Percentiles rank a stretch among this genome's conserved stretches.
phyloP scores from a whole-genome alignment of 257 asterid species.

The Lavandula angustifolia region DNA sequence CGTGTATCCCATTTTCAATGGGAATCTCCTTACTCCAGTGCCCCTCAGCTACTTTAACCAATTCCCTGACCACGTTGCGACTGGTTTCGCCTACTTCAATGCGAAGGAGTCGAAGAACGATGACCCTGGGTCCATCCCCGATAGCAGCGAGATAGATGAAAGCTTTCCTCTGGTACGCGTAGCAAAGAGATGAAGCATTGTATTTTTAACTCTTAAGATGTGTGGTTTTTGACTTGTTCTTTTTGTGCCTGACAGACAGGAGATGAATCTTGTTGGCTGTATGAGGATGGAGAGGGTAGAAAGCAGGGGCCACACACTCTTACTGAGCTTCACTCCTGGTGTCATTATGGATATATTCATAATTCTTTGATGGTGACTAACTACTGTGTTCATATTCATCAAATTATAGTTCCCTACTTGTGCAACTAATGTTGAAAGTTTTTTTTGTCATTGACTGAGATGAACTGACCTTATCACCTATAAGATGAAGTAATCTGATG shows the following conservation, averaged over 20 bases:
- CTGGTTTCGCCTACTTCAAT: conserved; percentile 70
- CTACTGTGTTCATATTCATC: conserved; percentile 17
- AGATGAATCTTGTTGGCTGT: conserved; percentile 81
- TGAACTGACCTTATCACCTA: conserved; percentile 6
- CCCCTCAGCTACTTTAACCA: conserved; percentile 74
- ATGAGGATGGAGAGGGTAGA: conserved; percentile 71
- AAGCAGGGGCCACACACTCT: conserved; percentile 87
- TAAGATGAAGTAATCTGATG: conserved; percentile 13
- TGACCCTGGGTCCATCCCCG: conserved; percentile 32
- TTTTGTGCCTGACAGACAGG: conserved; percentile 44
- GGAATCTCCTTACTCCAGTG: conserved; percentile 58
- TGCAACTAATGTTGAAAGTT: not conserved
- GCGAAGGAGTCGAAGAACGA: conserved; percentile 29
- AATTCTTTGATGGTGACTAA: conserved; percentile 60
- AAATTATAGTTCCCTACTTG: conserved; percentile 3
- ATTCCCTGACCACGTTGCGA: conserved; percentile 76
- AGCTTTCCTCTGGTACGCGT: conserved; percentile 41
- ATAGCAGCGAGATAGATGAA: conserved; percentile 22
- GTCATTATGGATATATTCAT: conserved; percentile 62
- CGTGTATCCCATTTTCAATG: conserved; percentile 74
- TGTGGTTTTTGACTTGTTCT: conserved; percentile 18
- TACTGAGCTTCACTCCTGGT: conserved; percentile 74
- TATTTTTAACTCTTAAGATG: not conserved
- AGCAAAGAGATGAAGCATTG: not conserved
- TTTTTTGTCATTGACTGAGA: conserved; percentile 10